These are phyloP conservation scores for Cladophialophora carrionii DNA, from an alignment of 2,329 filamentous ascomycete genomes.

Conservation along the genomic window DNA sequence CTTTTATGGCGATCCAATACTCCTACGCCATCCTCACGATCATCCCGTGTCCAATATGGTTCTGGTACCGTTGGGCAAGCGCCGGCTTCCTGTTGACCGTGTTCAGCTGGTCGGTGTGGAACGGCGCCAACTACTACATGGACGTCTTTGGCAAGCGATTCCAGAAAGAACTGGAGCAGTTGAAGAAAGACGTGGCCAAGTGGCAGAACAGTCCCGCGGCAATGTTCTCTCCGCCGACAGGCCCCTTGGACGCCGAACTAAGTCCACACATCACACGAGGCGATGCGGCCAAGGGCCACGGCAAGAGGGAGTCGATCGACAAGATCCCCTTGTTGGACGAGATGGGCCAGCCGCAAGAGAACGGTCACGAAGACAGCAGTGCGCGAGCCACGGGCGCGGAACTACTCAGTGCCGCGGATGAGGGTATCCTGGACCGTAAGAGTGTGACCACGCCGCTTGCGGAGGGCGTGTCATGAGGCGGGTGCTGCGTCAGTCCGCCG, in stretches of 20 bases:
- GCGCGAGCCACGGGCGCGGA: constrained; percentile 24
- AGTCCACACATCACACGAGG: constrained; percentile 8
- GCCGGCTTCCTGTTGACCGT: constrained; percentile 74
- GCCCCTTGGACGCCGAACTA: constrained; percentile 21
- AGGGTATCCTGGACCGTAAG: constrained; percentile 24
- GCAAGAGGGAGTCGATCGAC: constrained; percentile 33
- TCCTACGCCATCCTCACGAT: constrained; percentile 87
- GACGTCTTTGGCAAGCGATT: constrained; percentile 96
- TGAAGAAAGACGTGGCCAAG: constrained; percentile 85
- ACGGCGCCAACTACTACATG: constrained; percentile 96
- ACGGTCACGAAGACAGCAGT: constrained; percentile 15
- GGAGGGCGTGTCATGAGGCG: background rate
- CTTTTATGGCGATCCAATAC: constrained; percentile 98
- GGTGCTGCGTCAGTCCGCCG: too few species aligned
- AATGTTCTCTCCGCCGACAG: constrained; percentile 28
- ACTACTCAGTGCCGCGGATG: constrained; percentile 24
- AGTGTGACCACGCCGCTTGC: background rate
- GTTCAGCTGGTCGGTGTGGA: constrained; percentile 96
- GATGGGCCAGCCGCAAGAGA: constrained; percentile 11
- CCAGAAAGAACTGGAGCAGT: constrained; percentile 89
- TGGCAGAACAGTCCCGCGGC: constrained; percentile 68
- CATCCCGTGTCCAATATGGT: constrained; percentile 93
- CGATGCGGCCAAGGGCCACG: constrained; percentile 12
- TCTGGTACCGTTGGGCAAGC: constrained; percentile 81
- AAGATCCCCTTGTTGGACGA: constrained; percentile 37